A percentile compares a stretch with the other conserved stretches of the same genome.
These are phyloP conservation scores for Akanthomyces lecanii DNA, from an alignment of 2,329 filamentous ascomycete genomes.

Conservation along the genomic window DNA sequence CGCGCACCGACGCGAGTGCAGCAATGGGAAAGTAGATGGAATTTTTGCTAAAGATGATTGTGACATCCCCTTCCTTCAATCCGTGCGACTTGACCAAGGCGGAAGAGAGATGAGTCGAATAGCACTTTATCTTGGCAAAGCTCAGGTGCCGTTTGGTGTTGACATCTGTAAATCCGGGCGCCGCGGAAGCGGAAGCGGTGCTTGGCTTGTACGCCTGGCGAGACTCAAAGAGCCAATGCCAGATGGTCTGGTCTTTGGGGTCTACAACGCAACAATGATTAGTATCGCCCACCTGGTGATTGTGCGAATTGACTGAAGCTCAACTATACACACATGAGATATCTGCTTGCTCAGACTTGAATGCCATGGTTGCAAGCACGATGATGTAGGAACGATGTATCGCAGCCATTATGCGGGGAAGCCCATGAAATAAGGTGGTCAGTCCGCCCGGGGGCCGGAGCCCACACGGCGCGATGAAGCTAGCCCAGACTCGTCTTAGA, in stretches of 20 bases:
- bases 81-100: conserved; percentile 53
- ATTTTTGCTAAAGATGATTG: conserved; percentile 60
- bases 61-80: conserved; percentile 50
- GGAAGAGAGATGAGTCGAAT: conserved; percentile 56
- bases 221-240: conserved; percentile 60
- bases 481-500: too few species aligned
- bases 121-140: conserved; percentile 54
- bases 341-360: conserved; percentile 12
- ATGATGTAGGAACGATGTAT: not conserved
- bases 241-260: conserved; percentile 50
- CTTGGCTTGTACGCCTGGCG: conserved; percentile 36
- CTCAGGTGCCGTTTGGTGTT: conserved; percentile 54
- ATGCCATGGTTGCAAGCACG: conserved; percentile 1
- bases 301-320: not conserved
- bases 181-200: conserved; percentile 28
- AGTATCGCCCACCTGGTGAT: not conserved
- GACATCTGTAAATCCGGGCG: conserved; percentile 55
- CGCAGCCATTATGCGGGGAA: not conserved
- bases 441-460: too few species aligned
- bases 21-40: conserved; percentile 65
- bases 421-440: too few species aligned
- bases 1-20: conserved; percentile 47
- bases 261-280: conserved; percentile 33
- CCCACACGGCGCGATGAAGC: too few species aligned
- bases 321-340: conserved; percentile 4